Evolutionary conservation across 1,284 basidiomycete genomes (phyloP), one percentile per base, ranked within the genome.

Genomic region (Moniliella sp.): DNA sequence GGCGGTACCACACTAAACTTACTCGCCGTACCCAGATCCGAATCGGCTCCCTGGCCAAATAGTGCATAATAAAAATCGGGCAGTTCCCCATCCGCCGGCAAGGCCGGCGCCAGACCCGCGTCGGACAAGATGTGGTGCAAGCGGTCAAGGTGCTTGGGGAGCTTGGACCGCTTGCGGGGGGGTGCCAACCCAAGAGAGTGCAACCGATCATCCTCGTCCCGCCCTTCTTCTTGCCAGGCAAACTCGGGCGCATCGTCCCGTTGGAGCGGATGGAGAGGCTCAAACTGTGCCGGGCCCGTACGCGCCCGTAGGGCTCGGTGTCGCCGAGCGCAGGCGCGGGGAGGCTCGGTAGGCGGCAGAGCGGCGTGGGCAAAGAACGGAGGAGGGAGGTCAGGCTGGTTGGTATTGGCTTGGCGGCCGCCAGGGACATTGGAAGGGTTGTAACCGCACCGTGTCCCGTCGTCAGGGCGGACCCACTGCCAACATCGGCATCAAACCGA

Each of bases 161-260:
- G 21, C 12, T 12, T 9, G 12, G 9, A 12, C 21, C 14, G 27
- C 27, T 28, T 4, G 21, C 23, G 18, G 23, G 18, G 31, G 15
- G 25, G 23, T 13, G 18, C 19, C 25, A 32, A 5, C 26, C 31
- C n/a, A 18, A 28, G 5, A 35, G 18, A 5, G 18, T 18, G 14
- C 42, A 37, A 31, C 56, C 56, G 15, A 59, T 30, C 31, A 57
- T 54, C 25, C 43, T 42, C 46, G 53, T 44, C 21, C 52, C 50
- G 14, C 54, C 51, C n/a, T n/a, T n/a, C n/a, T n/a, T n/a, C 18
- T 51, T 43, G 9, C 49, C 23, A 1, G 56, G 51, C 4, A 59
- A 34, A 4, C 43, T 28, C 2, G 47, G 45, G 5, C 53, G 54
- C 1, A 59, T 38, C 1, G 47, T 47, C n/a, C 54, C 54, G 2